Evolutionary conservation across 108 stramenopile species (phyloP).

Genomic region (Cyclotella atomus): DNA sequence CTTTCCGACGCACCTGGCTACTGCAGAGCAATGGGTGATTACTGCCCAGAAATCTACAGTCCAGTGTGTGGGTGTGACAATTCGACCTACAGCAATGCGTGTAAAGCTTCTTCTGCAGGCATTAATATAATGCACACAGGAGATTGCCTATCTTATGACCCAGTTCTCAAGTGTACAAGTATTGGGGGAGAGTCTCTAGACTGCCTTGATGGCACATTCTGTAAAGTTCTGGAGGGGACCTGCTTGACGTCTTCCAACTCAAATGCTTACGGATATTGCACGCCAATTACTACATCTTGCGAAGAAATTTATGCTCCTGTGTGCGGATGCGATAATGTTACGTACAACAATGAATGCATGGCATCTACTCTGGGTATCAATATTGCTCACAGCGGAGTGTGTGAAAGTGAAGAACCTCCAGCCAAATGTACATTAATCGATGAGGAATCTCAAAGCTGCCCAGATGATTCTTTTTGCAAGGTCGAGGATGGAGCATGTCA

Average conservation of each 20-base stretch:
- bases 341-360: slow-evolving; percentile 1
- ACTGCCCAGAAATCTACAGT: neutral
- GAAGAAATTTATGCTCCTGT: neutral
- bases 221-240: neutral
- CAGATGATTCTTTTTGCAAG: neutral
- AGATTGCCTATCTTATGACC: neutral
- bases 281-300: neutral
- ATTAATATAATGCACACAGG: neutral
- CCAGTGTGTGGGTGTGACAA: neutral
- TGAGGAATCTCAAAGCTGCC: neutral
- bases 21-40: neutral
- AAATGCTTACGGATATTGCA: neutral
- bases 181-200: neutral
- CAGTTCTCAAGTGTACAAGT: neutral
- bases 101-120: neutral
- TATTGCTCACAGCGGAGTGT: neutral
- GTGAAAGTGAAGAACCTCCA: neutral
- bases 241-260: neutral
- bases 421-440: neutral
- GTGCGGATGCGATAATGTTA: slow-evolving; percentile 2
- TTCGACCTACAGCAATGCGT: neutral
- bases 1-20: neutral
- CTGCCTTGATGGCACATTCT: neutral
- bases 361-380: neutral
- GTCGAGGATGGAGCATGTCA: neutral